phyloP scores from a whole-genome alignment of 805 yeast species.

The Tanozyma kutaoensis region DNA sequence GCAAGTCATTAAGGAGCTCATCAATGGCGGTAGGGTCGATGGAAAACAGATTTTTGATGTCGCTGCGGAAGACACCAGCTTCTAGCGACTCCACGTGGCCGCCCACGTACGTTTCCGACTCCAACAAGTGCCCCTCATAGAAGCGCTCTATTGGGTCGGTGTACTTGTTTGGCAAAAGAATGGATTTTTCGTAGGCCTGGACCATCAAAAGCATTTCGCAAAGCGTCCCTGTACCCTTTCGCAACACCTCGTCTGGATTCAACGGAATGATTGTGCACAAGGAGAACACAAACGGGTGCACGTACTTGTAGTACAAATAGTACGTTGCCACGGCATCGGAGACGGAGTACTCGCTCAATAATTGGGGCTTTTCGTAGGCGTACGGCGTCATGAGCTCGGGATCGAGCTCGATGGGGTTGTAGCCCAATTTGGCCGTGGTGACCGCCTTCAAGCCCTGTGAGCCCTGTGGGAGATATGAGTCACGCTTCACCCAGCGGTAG shows the following conservation, averaged over 20 bases:
- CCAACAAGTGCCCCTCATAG: conserved; percentile 86
- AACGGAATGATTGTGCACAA: conserved; percentile 91
- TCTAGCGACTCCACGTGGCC: conserved; percentile 97
- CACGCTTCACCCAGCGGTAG: conserved; percentile 95
- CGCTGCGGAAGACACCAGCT: conserved; percentile 95
- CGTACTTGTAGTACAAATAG: conserved; percentile 89
- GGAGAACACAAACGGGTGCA: conserved; percentile 93
- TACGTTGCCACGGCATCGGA: conserved; percentile 99
- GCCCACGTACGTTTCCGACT: conserved; percentile 95
- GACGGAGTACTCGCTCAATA: conserved; percentile 90
- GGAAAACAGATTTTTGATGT: conserved; percentile 59
- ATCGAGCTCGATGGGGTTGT: conserved; percentile 91
- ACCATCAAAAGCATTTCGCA: conserved; percentile 98
- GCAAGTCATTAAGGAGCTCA: conserved; percentile 61
- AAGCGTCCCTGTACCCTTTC: conserved; percentile 97
- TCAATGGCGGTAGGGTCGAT: conserved; percentile 77
- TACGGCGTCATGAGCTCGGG: conserved; percentile 98
- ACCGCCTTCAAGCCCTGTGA: conserved; percentile 98
- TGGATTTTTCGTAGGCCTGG: conserved; percentile 72
- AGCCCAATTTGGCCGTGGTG: conserved; percentile 88
- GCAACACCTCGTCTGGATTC: conserved; percentile 88
- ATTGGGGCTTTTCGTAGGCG: conserved; percentile 88
- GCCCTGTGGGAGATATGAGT: conserved; percentile 94
- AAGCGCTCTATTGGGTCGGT: conserved; percentile 89
- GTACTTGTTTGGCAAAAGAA: conserved; percentile 86